phyloP scores from a whole-genome alignment of 768 basidiomycete species.

The Rhizopogon salebrosus region DNA sequence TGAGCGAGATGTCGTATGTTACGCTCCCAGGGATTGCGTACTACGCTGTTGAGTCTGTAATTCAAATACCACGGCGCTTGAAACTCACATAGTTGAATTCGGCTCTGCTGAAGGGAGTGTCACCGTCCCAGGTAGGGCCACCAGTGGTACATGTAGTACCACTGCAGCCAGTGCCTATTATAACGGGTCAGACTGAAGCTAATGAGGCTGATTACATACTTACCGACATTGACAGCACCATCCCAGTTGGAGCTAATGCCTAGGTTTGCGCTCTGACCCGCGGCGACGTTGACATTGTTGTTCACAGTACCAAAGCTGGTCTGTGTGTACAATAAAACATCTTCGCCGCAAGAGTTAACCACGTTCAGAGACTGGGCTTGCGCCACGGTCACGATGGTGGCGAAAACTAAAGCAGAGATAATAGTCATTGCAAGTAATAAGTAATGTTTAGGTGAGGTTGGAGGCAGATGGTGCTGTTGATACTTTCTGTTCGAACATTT shows the following conservation, averaged over 20 bases:
- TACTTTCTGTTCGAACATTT: background rate
- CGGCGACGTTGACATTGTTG: constrained; percentile 21
- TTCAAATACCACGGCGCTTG: background rate
- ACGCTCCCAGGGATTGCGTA: constrained; percentile 20
- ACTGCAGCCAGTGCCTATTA: constrained; percentile 23
- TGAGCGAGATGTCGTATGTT: constrained; percentile 29
- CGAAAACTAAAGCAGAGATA: constrained; percentile 14
- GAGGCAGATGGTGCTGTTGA: background rate
- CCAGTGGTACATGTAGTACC: constrained; percentile 23
- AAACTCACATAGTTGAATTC: constrained; percentile 27
- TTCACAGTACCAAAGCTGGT: constrained; percentile 22
- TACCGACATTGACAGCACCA: constrained; percentile 26
- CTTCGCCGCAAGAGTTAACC: constrained; percentile 18
- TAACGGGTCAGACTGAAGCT: constrained; percentile 7
- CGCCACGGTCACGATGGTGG: constrained; percentile 13
- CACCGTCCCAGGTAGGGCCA: constrained; percentile 25
- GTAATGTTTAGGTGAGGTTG: background rate
- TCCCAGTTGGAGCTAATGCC: constrained; percentile 28
- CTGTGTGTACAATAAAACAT: constrained; percentile 26
- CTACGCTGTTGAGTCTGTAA: background rate
- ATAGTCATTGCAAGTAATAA: constrained; percentile 13
- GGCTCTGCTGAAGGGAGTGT: constrained; percentile 27
- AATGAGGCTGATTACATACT: background rate
- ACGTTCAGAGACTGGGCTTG: constrained; percentile 26
- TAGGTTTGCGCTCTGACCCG: constrained; percentile 20